These are phyloP conservation scores for Blastobotrys capitulatus DNA, from an alignment of 1,139 yeast genomes.

Conservation along the genomic window DNA sequence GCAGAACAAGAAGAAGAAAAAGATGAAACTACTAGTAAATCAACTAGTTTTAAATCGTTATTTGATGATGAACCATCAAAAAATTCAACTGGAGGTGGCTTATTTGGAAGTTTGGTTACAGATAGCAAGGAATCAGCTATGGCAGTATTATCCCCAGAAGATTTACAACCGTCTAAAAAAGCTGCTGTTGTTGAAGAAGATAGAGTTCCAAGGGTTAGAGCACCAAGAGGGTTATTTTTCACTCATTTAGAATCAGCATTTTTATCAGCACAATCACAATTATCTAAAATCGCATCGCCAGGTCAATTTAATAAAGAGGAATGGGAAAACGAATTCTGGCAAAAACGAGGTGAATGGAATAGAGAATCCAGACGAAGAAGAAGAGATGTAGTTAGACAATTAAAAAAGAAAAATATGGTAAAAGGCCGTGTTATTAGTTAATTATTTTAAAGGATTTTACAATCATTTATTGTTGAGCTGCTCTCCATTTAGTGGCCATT, in stretches of 20 bases:
- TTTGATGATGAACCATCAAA: constrained; percentile 8
- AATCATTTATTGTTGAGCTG: constrained; percentile 11
- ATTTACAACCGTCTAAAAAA: background rate
- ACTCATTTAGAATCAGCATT: constrained; percentile 81
- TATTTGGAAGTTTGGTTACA: constrained; percentile 23
- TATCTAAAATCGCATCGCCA: constrained; percentile 41
- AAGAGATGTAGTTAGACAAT: constrained; percentile 63
- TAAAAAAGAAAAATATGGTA: constrained; percentile 38
- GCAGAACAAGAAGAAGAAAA: background rate
- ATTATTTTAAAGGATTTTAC: no score
- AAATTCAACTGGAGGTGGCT: constrained; percentile 18
- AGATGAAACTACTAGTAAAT: background rate
- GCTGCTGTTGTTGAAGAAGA: background rate
- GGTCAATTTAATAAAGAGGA: constrained; percentile 38
- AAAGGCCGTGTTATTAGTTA: constrained; percentile 9
- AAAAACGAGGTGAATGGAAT: constrained; percentile 72
- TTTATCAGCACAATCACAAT: constrained; percentile 74
- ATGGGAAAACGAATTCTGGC: constrained; percentile 81
- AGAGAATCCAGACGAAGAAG: constrained; percentile 69
- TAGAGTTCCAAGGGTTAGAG: constrained; percentile 1
- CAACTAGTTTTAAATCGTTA: constrained; percentile 1
- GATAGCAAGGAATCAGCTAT: constrained; percentile 15
- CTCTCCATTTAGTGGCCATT: constrained; percentile 47
- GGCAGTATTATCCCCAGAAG: constrained; percentile 1
- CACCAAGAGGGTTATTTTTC: constrained; percentile 61